Percentiles rank a stretch among this genome's conserved stretches.
These are phyloP conservation scores for Oehlia diaphana DNA, from an alignment of 192 early-diverging fungal genomes.

Conservation along the genomic window DNA sequence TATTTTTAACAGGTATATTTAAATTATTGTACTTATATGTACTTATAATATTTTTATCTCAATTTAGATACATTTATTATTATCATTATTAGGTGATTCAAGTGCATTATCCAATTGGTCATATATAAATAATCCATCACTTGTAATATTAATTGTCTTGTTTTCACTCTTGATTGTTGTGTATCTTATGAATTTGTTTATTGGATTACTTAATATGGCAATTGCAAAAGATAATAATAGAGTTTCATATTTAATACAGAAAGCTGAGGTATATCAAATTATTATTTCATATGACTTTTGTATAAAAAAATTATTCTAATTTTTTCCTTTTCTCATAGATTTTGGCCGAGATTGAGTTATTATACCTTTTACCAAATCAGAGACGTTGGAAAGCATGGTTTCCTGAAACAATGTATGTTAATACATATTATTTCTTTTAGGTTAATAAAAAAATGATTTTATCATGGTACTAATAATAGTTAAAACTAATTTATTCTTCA, in stretches of 20 bases:
- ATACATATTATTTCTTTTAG: too few relatives aligned
- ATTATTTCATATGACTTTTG: too few relatives aligned
- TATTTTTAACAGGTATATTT: background rate
- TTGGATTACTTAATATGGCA: background rate
- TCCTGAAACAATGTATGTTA: background rate
- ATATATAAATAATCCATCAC: background rate
- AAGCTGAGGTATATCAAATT: constrained; percentile 12
- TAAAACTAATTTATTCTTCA: background rate
- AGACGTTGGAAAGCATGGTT: background rate
- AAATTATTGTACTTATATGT: background rate
- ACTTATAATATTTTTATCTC: too few relatives aligned
- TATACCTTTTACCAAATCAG: background rate
- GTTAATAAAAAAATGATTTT: background rate
- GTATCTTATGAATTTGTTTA: constrained; percentile 4
- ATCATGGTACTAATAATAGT: background rate
- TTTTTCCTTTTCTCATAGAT: background rate
- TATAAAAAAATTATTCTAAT: background rate
- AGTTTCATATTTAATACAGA: constrained; percentile 1
- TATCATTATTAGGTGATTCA: constrained; percentile 34
- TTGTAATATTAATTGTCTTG: background rate
- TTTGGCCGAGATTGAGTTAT: background rate
- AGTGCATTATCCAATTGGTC: constrained; percentile 40
- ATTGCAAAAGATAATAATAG: constrained; percentile 22
- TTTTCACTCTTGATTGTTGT: background rate
- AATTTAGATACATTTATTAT: background rate